Evolutionary conservation across 495 filamentous ascomycete genomes (phyloP).

Genomic region (Penicillium chermesinum): DNA sequence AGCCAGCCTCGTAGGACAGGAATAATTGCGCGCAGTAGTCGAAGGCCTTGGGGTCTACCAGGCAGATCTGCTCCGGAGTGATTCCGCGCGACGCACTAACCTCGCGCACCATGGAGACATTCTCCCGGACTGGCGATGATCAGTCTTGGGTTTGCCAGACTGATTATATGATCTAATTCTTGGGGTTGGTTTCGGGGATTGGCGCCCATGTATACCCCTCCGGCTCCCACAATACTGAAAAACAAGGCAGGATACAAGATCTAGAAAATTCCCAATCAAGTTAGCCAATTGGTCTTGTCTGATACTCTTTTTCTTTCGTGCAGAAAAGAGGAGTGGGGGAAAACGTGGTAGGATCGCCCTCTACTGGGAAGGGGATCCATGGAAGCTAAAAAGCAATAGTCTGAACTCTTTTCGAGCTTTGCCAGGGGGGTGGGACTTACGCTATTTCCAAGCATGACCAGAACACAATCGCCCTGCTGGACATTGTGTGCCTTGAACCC

Average conservation of each 20-base stretch:
- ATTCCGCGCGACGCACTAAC: conserved; percentile 35
- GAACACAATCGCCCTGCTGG: conserved; percentile 52
- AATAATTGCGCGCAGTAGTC: conserved; percentile 33
- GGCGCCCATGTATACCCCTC: conserved; percentile 37
- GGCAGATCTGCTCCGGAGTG: conserved; percentile 43
- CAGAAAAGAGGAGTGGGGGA: too few relatives aligned
- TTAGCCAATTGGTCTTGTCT: background rate
- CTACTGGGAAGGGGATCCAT: background rate
- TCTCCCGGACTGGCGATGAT: conserved; percentile 27
- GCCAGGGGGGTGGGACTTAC: conserved; percentile 40
- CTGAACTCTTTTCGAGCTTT: too few relatives aligned
- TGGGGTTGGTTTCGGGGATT: conserved; percentile 29
- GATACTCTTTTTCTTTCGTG: too few relatives aligned
- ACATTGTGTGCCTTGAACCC: conserved; percentile 52
- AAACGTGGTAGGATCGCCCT: too few relatives aligned
- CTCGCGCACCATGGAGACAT: conserved; percentile 16
- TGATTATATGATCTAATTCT: conserved; percentile 30
- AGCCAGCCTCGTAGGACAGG: conserved; percentile 23
- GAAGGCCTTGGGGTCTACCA: conserved; percentile 40
- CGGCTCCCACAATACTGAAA: conserved; percentile 44
- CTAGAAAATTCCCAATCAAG: conserved; percentile 11
- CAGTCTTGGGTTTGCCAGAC: conserved; percentile 26
- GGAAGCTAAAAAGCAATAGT: conserved; percentile 4
- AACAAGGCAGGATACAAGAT: conserved; percentile 47
- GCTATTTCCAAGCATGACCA: conserved; percentile 59